Base-by-base conservation (phyloP, 352 stramenopile genomes). In the Phytophthora aleatoria region DNA sequence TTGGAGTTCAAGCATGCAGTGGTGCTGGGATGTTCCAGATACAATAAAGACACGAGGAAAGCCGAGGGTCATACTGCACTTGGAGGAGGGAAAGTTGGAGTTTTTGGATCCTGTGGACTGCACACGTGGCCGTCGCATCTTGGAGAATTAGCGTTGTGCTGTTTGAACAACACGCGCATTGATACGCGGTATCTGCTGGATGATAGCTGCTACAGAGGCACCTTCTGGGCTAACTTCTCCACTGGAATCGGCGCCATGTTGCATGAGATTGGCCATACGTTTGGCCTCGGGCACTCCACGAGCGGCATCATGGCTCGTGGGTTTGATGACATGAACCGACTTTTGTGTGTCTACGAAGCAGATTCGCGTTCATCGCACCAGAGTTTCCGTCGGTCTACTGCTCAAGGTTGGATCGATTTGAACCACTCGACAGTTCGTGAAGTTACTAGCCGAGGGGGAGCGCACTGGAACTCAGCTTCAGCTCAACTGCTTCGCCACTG, bases 301-400 rank as follows among this genome's bases (percentile, higher is more conserved):
- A 82, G 67, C 26, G 82, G 82, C 7, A 87, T 91, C 58, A 91
- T 91, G 82, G 71, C 69, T 13, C 71, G 80, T 27, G 84, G 84
- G 9, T 92, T 92, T 69, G 80, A 91, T 44, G 82, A 92, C 31
- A 84, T 91, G 78, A 90, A 90, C 49, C 74, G 67, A 5, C 43
- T 91, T 24, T 70, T 89, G 30, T 80, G 72, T 15, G 70, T 78
- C 11, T 86, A 79, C 39, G 52, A 83, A 50, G 64, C 73, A 10
- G 63, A 74, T 6, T 42, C 73, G 3, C 52, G 57, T 5, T 74
- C 67, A n/a, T 24, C 50, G 3, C 43, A 51, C 27, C 44, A 67
- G 42, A 50, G 54, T 3, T 74, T 73, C 20, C 24, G 57, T 43
- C 45, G 28, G 24, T 35, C 57, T 4, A 61, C 33, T 12, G 6